These are phyloP conservation scores for Aspergillus conjunctus DNA, from an alignment of 495 filamentous ascomycete genomes.

Conservation along the genomic window DNA sequence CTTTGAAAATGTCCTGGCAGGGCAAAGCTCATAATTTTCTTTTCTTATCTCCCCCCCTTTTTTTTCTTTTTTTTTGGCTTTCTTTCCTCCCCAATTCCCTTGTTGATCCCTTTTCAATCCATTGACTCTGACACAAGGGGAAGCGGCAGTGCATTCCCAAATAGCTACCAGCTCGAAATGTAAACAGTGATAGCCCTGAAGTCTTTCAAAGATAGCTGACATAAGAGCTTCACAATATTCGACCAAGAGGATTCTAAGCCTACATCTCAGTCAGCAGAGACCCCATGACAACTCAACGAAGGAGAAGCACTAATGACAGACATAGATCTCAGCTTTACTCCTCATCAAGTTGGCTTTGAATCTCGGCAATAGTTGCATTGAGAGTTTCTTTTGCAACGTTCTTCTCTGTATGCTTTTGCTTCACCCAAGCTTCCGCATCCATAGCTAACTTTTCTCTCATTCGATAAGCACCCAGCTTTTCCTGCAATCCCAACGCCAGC, in stretches of 20 bases:
- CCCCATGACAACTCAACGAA: neutral
- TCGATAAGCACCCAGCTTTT: constrained; percentile 21
- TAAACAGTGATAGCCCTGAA: too few species aligned
- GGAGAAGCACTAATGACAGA: neutral
- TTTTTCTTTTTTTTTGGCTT: constrained; percentile 8
- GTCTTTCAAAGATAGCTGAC: too few species aligned
- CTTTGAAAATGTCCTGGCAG: too few species aligned
- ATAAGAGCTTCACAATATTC: too few species aligned
- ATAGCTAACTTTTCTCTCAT: constrained; percentile 13
- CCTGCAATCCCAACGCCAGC: constrained; percentile 25
- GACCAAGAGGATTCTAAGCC: too few species aligned
- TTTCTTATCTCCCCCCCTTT: neutral
- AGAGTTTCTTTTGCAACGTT: constrained; percentile 17
- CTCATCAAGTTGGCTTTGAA: constrained; percentile 20
- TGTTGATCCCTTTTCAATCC: neutral
- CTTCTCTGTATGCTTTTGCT: constrained; percentile 16
- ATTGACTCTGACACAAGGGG: neutral
- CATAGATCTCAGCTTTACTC: constrained; percentile 9
- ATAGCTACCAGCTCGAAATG: too few species aligned
- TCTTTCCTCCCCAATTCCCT: constrained; percentile 9
- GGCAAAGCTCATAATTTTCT: neutral
- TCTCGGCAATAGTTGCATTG: constrained; percentile 15
- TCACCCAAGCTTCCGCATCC: constrained; percentile 15
- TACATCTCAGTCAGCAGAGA: neutral
- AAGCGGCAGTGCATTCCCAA: too few species aligned